These are phyloP conservation scores for Termitomyces sp. DNA, from an alignment of 768 basidiomycete genomes.

Conservation along the genomic window DNA sequence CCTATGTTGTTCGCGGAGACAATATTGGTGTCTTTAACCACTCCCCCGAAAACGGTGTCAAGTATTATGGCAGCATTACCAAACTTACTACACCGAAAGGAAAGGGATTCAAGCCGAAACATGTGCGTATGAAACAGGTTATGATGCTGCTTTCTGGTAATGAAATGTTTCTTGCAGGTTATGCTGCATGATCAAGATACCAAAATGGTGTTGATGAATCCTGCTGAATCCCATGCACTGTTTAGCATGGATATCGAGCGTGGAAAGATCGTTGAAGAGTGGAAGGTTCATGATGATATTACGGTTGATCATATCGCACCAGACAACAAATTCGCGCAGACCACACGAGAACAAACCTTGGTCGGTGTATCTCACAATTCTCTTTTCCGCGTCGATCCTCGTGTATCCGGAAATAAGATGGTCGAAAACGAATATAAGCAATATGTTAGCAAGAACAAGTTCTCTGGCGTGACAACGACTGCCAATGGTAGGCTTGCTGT, in stretches of 20 bases:
- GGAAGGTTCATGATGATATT: slow-evolving; percentile 93
- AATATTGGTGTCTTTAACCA: slow-evolving; percentile 90
- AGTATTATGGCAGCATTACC: slow-evolving; percentile 84
- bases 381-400: slow-evolving; percentile 96
- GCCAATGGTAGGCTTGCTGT: slow-evolving; percentile 84
- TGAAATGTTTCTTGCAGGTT: slow-evolving; percentile 43
- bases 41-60: slow-evolving; percentile 61
- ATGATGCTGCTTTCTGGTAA: slow-evolving; percentile 5
- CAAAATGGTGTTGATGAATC: slow-evolving; percentile 92
- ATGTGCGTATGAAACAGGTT: slow-evolving; percentile 42
- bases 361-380: slow-evolving; percentile 93
- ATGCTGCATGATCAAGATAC: slow-evolving; percentile 97
- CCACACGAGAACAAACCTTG: slow-evolving; percentile 86
- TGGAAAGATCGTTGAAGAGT: slow-evolving; percentile 96
- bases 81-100: slow-evolving; percentile 77
- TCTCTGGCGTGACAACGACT: slow-evolving; percentile 90
- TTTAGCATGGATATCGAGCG: slow-evolving; percentile 91
- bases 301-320: slow-evolving; percentile 87
- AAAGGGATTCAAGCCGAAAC: slow-evolving; percentile 77
- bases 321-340: slow-evolving; percentile 91
- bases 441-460: slow-evolving; percentile 91
- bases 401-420: slow-evolving; percentile 86
- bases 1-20: slow-evolving; percentile 88
- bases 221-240: slow-evolving; percentile 71
- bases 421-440: slow-evolving; percentile 96